Evolutionary conservation across 257 asterid species (phyloP), one percentile per base, ranked within the genome.

Genomic region (Mentha longifolia): DNA sequence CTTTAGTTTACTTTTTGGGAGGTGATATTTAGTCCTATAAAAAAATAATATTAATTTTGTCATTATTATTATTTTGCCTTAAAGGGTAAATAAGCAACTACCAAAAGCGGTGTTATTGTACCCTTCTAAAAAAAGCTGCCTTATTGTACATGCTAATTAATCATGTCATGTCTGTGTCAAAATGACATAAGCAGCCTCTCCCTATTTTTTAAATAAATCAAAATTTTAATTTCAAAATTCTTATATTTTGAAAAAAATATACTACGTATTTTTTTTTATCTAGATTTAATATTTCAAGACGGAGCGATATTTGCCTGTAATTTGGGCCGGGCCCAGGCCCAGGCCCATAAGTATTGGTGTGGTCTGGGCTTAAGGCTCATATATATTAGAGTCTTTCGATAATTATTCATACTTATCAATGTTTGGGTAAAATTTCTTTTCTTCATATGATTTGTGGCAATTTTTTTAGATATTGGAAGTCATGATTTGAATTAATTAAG

Each of bases 141-240:
- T 58, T 31, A 58, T 58, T 14, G 43, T 31, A 58, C 64, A 58
- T 31, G 64, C n/a, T 55, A 22, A 55, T 57, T 58, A 30, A 58
- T 14, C 43, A 58, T 58, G 64, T 30, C 16, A 35, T 30, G 43
- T 58, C 64, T 30, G 43, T 3, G 43, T 58, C 43, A 58, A 31
- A 31, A 35, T 31, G 64, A 58, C 45, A 30, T 31, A 31, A 58
- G 43, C 41, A 20, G 6, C 31, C 58, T 16, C 6, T 8, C 3
- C 5, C 58, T 6, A 13, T 14, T 30, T 58, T 55, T 33, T 33
- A 3, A 3, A 54, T 20, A 54, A 54, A 54, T 14, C 14, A 22
- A 22, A 6, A 10, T 0, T 50, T 4, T 7, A 50, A 20, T 19
- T 46, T 46, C 37, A 14, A 47, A 47, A 47, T 47, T 5, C n/a